Evolutionary conservation across 768 basidiomycete species (phyloP).

Genomic region (Punctularia strigosozonata): DNA sequence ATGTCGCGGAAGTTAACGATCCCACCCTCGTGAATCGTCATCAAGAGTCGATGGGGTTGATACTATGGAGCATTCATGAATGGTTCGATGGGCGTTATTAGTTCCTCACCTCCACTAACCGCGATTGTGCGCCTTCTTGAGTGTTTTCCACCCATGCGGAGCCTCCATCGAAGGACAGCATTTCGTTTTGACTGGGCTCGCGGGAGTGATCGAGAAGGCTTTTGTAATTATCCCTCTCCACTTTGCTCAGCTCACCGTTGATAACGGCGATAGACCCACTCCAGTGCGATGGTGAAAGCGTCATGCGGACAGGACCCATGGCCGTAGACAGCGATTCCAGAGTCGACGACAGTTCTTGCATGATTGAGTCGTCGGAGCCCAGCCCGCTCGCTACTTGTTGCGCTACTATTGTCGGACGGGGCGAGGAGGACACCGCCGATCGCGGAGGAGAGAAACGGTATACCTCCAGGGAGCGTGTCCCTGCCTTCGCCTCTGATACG

Average conservation of each 20-base stretch:
- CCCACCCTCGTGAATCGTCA: conserved; percentile 53
- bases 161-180: conserved; percentile 37
- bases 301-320: conserved; percentile 22
- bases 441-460: conserved; percentile 62
- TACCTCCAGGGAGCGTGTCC: conserved; percentile 42
- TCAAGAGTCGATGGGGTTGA: conserved; percentile 50
- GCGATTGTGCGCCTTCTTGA: too few species aligned
- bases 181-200: conserved; percentile 8
- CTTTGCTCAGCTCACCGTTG: conserved; percentile 30
- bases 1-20: conserved; percentile 65
- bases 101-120: conserved; percentile 28
- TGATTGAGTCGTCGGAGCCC: conserved; percentile 14
- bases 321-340: conserved; percentile 24
- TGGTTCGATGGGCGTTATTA: conserved; percentile 17
- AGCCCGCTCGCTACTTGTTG: conserved; percentile 4
- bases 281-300: conserved; percentile 25
- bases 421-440: too few species aligned
- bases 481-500: conserved; percentile 37
- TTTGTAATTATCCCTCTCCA: conserved; percentile 38
- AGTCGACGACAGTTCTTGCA: conserved; percentile 29
- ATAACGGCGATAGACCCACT: conserved; percentile 26
- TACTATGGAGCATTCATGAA: conserved; percentile 22
- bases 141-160: conserved; percentile 50
- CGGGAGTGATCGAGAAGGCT: conserved; percentile 18
- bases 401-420: too few species aligned